phyloP scores from a whole-genome alignment of 2,329 filamentous ascomycete genomes.

The Pseudogymnoascus sp. region DNA sequence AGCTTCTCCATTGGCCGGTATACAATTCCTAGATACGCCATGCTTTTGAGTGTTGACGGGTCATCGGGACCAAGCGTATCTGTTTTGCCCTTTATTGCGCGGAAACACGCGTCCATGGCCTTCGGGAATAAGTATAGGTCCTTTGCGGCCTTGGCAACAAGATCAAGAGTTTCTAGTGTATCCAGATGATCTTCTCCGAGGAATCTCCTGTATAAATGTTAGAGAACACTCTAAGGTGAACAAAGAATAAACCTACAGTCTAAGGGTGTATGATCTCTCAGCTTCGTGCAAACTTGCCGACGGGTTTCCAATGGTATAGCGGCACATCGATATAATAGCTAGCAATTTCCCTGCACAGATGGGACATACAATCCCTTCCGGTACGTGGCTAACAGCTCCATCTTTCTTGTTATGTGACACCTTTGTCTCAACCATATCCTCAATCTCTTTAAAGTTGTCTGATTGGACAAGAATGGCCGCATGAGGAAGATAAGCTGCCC shows the following conservation, averaged over 20 bases:
- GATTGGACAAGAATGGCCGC: background rate
- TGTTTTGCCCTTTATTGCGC: background rate
- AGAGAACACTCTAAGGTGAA: background rate
- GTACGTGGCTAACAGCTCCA: background rate
- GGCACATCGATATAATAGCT: background rate
- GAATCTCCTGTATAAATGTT: background rate
- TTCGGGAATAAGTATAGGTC: background rate
- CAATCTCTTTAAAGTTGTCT: background rate
- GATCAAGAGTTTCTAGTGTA: background rate
- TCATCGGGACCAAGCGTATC: slow-evolving; percentile 3
- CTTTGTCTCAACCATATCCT: background rate
- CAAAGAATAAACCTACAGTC: background rate
- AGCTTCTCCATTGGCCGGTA: slow-evolving; percentile 1
- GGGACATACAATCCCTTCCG: background rate
- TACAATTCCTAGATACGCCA: background rate
- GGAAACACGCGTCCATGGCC: background rate
- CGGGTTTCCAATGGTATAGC: background rate
- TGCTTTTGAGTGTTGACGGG: slow-evolving; percentile 2
- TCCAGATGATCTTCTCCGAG: background rate
- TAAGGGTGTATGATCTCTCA: background rate
- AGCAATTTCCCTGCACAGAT: background rate
- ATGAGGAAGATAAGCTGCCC: background rate
- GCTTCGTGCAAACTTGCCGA: background rate
- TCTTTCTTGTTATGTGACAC: background rate
- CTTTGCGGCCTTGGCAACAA: background rate